These are phyloP conservation scores for Paracorniculantispora psalliotae DNA, from an alignment of 2,329 filamentous ascomycete genomes.

Conservation along the genomic window DNA sequence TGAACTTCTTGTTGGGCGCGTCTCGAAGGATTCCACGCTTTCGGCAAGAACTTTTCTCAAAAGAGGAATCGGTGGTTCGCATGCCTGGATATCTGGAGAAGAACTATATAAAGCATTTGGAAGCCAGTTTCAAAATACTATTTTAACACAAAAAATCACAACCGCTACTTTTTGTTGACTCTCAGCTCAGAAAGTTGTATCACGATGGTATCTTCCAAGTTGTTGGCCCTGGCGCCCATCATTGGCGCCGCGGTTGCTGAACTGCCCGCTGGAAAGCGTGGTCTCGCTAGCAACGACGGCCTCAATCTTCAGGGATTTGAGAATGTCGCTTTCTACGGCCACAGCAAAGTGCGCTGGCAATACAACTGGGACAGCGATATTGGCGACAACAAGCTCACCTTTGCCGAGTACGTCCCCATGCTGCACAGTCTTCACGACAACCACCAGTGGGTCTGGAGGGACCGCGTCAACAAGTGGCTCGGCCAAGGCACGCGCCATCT, in stretches of 20 bases:
- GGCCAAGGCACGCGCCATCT: conserved; percentile 18
- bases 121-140: not conserved
- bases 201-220: not conserved
- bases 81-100: no score
- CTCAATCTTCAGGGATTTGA: conserved; percentile 19
- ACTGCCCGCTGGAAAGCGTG: conserved; percentile 16
- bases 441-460: conserved; percentile 15
- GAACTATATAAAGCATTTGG: no score
- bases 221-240: not conserved
- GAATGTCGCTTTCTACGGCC: not conserved
- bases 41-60: no score
- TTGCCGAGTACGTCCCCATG: conserved; percentile 22
- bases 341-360: conserved; percentile 20
- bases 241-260: not conserved
- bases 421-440: conserved; percentile 8
- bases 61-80: no score
- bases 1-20: no score
- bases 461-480: conserved; percentile 16
- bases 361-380: conserved; percentile 24
- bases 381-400: conserved; percentile 17
- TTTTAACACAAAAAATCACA: not conserved
- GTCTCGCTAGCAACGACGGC: conserved; percentile 19
- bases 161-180: not conserved
- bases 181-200: not conserved
- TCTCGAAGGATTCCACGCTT: no score